Percentiles rank a stretch among this genome's conserved stretches.
phyloP scores from a whole-genome alignment of 805 yeast species.

The Ogataea paraovalis region DNA sequence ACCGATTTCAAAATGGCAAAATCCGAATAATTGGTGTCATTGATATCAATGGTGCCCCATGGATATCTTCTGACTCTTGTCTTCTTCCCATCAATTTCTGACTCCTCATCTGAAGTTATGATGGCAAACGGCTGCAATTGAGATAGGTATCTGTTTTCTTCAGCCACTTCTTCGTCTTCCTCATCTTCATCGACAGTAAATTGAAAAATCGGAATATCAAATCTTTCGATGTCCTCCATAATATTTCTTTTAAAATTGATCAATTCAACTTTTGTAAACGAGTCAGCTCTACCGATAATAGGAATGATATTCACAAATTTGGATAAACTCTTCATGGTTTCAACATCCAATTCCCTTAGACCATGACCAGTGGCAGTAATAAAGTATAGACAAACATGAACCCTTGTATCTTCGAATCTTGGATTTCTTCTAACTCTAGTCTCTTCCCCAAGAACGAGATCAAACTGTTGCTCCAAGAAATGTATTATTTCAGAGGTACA shows the following conservation, averaged over 20 bases:
- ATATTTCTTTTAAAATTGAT: conserved; percentile 55
- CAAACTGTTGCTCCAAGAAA: conserved; percentile 74
- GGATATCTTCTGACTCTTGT: conserved; percentile 67
- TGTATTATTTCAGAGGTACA: conserved; percentile 64
- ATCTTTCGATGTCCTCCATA: conserved; percentile 58
- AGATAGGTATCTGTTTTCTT: conserved; percentile 61
- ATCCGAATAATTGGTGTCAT: conserved; percentile 49
- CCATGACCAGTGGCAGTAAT: conserved; percentile 78
- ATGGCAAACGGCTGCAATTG: conserved; percentile 74
- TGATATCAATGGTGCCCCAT: conserved; percentile 65
- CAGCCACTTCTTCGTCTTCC: conserved; percentile 64
- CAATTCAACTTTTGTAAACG: conserved; percentile 62
- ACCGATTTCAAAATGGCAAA: conserved; percentile 53
- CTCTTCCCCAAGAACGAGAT: conserved; percentile 77
- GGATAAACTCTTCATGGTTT: conserved; percentile 64
- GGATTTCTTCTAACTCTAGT: conserved; percentile 85
- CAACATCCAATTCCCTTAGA: conserved; percentile 66
- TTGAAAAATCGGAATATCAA: conserved; percentile 70
- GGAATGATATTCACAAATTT: conserved; percentile 75
- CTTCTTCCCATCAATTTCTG: conserved; percentile 44
- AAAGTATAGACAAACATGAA: conserved; percentile 69
- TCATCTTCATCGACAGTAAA: conserved; percentile 71
- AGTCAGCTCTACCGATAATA: conserved; percentile 65
- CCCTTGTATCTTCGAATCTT: conserved; percentile 70
- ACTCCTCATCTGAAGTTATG: conserved; percentile 58